These are phyloP conservation scores for Cubamyces lactineus DNA, from an alignment of 768 basidiomycete genomes.

Conservation along the genomic window DNA sequence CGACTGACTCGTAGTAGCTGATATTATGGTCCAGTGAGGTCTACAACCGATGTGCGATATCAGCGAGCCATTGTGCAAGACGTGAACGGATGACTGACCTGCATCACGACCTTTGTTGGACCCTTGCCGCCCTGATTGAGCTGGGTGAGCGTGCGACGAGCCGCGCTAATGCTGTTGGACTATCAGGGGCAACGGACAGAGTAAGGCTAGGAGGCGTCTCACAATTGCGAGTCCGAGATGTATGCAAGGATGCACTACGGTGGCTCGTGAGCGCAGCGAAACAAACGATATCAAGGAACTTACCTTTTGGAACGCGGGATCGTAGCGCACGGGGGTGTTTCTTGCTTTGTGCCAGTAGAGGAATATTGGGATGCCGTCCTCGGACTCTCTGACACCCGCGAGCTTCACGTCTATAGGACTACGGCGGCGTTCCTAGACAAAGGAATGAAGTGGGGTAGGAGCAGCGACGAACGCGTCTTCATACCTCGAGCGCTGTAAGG, in stretches of 20 bases:
- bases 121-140: constrained; percentile 22
- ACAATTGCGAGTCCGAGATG: constrained; percentile 81
- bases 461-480: not conserved
- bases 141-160: constrained; percentile 55
- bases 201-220: constrained; percentile 33
- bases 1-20: constrained; percentile 74
- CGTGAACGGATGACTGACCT: constrained; percentile 45
- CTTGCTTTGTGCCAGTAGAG: constrained; percentile 85
- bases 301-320: constrained; percentile 78
- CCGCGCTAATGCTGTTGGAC: constrained; percentile 55
- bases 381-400: constrained; percentile 47
- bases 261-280: not conserved
- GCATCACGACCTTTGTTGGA: constrained; percentile 59
- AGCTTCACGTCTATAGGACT: constrained; percentile 72
- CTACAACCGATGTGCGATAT: constrained; percentile 36
- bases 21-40: constrained; percentile 81
- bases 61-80: not conserved
- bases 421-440: constrained; percentile 58
- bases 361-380: constrained; percentile 52
- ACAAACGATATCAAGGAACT: not conserved
- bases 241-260: constrained; percentile 77
- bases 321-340: constrained; percentile 61
- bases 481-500: constrained; percentile 22
- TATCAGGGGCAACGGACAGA: not conserved
- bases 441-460: not conserved